These are phyloP conservation scores for Fusarium citri DNA, from an alignment of 2,329 filamentous ascomycete species.

Conservation along the genomic window DNA sequence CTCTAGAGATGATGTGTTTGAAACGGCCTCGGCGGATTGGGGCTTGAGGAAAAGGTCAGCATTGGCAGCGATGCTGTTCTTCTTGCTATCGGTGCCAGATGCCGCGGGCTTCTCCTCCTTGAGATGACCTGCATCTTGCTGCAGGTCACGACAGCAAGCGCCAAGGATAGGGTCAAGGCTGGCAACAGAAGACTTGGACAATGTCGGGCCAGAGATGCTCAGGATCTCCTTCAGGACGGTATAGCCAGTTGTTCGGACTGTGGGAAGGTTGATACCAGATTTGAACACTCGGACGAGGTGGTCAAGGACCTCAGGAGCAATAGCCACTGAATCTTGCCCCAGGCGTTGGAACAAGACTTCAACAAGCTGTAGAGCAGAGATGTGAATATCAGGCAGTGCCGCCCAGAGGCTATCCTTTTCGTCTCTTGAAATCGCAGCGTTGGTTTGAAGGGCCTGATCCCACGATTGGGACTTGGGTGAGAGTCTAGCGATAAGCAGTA, in stretches of 20 bases:
- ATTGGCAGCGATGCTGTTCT: constrained; percentile 65
- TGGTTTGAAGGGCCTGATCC: constrained; percentile 69
- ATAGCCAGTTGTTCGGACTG: constrained; percentile 72
- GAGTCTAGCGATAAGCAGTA: constrained; percentile 73
- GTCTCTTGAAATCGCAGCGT: constrained; percentile 79
- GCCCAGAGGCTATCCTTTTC: constrained; percentile 85
- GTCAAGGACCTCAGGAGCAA: constrained; percentile 74
- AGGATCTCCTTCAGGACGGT: constrained; percentile 68
- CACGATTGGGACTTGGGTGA: constrained; percentile 59
- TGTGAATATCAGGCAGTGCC: constrained; percentile 78
- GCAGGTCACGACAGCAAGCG: constrained; percentile 79
- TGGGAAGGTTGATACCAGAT: constrained; percentile 62
- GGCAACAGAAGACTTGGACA: constrained; percentile 74
- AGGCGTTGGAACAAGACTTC: constrained; percentile 68
- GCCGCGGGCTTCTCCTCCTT: constrained; percentile 49
- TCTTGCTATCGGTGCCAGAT: constrained; percentile 48
- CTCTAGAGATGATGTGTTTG: constrained; percentile 52
- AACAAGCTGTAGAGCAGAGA: constrained; percentile 74
- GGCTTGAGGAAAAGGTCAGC: constrained; percentile 76
- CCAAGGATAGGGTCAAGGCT: constrained; percentile 72
- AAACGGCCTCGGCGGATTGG: constrained; percentile 49
- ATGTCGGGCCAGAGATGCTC: constrained; percentile 69
- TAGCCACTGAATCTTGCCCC: constrained; percentile 65
- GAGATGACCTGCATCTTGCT: constrained; percentile 65
- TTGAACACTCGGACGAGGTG: constrained; percentile 79